phyloP scores from a whole-genome alignment of 768 basidiomycete genomes.

The Artomyces pyxidatus region DNA sequence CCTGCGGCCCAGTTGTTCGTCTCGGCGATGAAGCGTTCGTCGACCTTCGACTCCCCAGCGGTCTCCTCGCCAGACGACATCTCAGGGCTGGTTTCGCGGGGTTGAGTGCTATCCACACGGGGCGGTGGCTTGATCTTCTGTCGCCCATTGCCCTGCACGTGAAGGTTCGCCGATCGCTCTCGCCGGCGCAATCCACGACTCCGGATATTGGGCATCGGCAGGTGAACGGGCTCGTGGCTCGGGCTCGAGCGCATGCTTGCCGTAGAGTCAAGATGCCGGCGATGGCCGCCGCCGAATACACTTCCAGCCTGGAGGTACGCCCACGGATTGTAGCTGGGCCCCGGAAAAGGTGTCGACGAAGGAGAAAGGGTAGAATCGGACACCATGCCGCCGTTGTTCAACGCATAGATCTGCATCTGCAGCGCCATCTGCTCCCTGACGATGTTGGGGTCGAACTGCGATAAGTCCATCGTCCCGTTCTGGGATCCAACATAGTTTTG shows the following conservation, averaged over 20 bases:
- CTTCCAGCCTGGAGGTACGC: slow-evolving; percentile 45
- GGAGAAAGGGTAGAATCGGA: slow-evolving; percentile 75
- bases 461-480: slow-evolving; percentile 22
- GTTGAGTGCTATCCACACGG: slow-evolving; percentile 76
- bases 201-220: slow-evolving; percentile 44
- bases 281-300: slow-evolving; percentile 10
- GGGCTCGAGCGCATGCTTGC: slow-evolving; percentile 68
- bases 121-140: slow-evolving; percentile 55
- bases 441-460: slow-evolving; percentile 33
- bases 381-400: slow-evolving; percentile 53
- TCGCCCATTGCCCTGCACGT: slow-evolving; percentile 10
- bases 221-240: slow-evolving; percentile 53
- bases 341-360: slow-evolving; percentile 65
- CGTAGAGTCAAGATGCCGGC: slow-evolving; percentile 30
- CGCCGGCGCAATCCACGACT: slow-evolving; percentile 39
- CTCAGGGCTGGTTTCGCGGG: slow-evolving; percentile 75
- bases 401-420: slow-evolving; percentile 74
- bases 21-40: slow-evolving; percentile 15
- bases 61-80: slow-evolving; percentile 73
- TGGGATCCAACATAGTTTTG: slow-evolving; percentile 27
- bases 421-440: slow-evolving; percentile 65
- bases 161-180: slow-evolving; percentile 30
- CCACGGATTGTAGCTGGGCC: slow-evolving; percentile 60
- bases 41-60: slow-evolving; percentile 49
- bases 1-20: slow-evolving; percentile 14